Evolutionary conservation across 2,329 filamentous ascomycete genomes (phyloP).

Genomic region (Lecanosticta acicola): DNA sequence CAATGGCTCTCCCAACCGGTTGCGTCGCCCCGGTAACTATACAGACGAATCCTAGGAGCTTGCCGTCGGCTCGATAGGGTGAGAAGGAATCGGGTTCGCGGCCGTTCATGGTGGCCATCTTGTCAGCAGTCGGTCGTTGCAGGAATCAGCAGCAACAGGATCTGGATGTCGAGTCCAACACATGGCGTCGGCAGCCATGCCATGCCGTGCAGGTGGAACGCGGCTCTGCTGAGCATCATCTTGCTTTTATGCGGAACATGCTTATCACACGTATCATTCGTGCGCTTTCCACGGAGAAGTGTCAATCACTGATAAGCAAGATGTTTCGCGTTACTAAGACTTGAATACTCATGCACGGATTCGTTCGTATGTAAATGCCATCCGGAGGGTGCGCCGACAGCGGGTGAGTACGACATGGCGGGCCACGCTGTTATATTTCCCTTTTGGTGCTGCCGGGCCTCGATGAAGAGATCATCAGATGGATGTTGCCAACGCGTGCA

Average conservation of each 20-base stretch:
- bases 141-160: neutral
- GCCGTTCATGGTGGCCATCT: slow-evolving; percentile 16
- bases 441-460: too few relatives aligned
- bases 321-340: neutral
- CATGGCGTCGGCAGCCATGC: neutral
- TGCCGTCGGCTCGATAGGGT: slow-evolving; percentile 54
- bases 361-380: neutral
- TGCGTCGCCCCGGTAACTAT: slow-evolving; percentile 59
- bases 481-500: too few relatives aligned
- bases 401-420: too few relatives aligned
- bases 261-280: too few relatives aligned
- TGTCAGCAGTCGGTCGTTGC: neutral
- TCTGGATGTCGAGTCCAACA: neutral
- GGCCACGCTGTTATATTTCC: too few relatives aligned
- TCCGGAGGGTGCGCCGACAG: too few relatives aligned
- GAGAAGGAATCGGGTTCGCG: slow-evolving; percentile 39
- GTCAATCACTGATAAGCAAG: neutral
- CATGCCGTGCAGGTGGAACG: neutral
- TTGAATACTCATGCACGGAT: neutral
- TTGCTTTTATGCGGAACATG: neutral
- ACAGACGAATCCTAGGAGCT: slow-evolving; percentile 61
- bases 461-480: too few relatives aligned
- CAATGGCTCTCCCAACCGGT: slow-evolving; percentile 56
- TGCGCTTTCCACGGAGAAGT: neutral
- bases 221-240: neutral